These are phyloP conservation scores for Candida boleticola DNA, from an alignment of 805 yeast genomes.

Conservation along the genomic window DNA sequence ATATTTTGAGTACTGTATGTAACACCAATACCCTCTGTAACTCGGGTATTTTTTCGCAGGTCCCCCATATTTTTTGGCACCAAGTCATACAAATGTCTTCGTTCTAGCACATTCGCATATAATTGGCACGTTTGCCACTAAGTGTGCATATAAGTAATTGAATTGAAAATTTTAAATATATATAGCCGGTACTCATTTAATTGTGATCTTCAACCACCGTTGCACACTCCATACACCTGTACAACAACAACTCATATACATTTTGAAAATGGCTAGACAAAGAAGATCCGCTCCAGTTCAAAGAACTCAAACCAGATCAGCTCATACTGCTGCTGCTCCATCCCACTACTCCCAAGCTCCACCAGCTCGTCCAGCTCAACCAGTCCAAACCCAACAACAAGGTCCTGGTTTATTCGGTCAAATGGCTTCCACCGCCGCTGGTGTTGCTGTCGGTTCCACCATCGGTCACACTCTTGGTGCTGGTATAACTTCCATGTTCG, in stretches of 20 bases:
- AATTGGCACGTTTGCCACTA: conserved; percentile 1
- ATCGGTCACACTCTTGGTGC: conserved; percentile 97
- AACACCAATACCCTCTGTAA: too few species aligned
- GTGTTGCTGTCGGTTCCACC: conserved; percentile 98
- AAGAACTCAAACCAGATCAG: conserved; percentile 59
- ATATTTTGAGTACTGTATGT: too few species aligned
- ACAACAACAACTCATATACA: not conserved
- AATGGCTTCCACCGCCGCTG: conserved; percentile 99
- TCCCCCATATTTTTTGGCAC: too few species aligned
- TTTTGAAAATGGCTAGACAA: conserved; percentile 45
- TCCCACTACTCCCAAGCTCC: conserved; percentile 25
- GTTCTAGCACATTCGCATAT: conserved; percentile 2
- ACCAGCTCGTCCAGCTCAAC: conserved; percentile 43
- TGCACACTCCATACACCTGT: not conserved
- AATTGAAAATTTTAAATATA: not conserved
- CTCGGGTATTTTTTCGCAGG: too few species aligned
- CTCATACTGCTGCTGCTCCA: conserved; percentile 74
- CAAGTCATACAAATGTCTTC: too few species aligned
- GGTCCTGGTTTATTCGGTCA: conserved; percentile 90
- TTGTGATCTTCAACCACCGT: not conserved
- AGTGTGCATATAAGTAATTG: not conserved
- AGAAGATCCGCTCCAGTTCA: conserved; percentile 51
- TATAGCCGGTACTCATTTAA: not conserved
- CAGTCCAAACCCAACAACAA: conserved; percentile 47
- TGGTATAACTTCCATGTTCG: conserved; percentile 85